Evolutionary conservation across 169 alveolate genomes (phyloP).

Genomic region (Miamiensis avidus): DNA sequence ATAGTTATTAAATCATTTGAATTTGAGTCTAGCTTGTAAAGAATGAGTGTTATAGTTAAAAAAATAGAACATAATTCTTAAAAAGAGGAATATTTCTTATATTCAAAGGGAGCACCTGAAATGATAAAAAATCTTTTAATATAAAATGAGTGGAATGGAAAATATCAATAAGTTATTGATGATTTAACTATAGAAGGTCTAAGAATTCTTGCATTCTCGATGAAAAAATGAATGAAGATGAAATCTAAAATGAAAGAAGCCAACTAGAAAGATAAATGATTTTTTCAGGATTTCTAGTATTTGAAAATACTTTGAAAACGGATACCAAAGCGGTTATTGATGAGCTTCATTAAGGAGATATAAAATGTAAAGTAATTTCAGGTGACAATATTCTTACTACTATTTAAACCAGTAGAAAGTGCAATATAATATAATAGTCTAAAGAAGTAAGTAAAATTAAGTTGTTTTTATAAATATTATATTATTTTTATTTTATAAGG

Average conservation of each 20-base stretch:
- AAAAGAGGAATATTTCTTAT: not conserved
- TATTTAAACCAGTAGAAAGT: conserved; percentile 52
- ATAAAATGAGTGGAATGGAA: conserved; percentile 30
- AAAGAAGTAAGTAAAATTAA: not conserved
- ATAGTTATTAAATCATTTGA: conserved; percentile 44
- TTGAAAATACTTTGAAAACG: conserved; percentile 73
- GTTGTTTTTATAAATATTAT: too few species aligned
- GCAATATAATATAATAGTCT: not conserved
- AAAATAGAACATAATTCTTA: conserved; percentile 3
- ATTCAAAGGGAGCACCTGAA: conserved; percentile 80
- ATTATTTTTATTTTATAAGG: too few species aligned
- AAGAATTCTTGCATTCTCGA: conserved; percentile 51
- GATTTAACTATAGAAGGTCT: conserved; percentile 56
- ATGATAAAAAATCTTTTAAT: conserved; percentile 65
- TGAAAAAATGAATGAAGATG: conserved; percentile 31
- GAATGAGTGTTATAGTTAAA: conserved; percentile 77
- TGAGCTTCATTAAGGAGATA: conserved; percentile 54
- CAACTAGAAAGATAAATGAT: conserved; percentile 65
- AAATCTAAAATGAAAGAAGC: conserved; percentile 54
- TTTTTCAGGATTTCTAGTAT: conserved; percentile 77
- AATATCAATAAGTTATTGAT: conserved; percentile 68
- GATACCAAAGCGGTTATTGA: conserved; percentile 61
- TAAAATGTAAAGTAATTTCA: conserved; percentile 73
- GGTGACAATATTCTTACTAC: conserved; percentile 87
- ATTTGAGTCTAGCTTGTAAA: conserved; percentile 68